Evolutionary conservation across 1,284 basidiomycete species (phyloP), one percentile per base, ranked within the genome.

Genomic region (Rhizoctonia solani): DNA sequence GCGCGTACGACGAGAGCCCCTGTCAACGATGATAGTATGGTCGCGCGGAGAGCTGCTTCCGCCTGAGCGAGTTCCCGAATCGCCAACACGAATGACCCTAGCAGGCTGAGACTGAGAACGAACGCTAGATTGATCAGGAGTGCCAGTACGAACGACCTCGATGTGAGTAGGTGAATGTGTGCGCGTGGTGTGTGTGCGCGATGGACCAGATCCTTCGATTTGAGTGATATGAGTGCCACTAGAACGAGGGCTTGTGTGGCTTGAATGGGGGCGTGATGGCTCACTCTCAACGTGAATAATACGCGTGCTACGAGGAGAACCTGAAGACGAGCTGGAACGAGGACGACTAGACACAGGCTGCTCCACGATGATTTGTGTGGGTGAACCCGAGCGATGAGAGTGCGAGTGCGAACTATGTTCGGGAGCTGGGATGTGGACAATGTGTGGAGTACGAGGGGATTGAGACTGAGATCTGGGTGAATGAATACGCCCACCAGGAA

Each of bases 401-500:
- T 21, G 61, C 19, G 50, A 55, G 30, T 21, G 61, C 19, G 21
- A n/a, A 25, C 23, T 42, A 6, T 29, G 39, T 27, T 50, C 47
- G 30, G 16, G 19, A 30, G 37, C 47, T 21, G 47, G 27, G 16
- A 63, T 32, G n/a, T 49, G 46, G 5, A 49, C 25, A 13, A 63
- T 25, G 19, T 39, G 59, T 27, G 46, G 56, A 6, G 46, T 4
- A 19, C 3, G 29, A 32, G 25, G 58, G 50, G 23, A 44, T 29
- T 21, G 58, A 61, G 58, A 61, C 21, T 14, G 44, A 9, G 58
- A 61, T 5, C 49, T 4, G n/a, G 34, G 58, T 21, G 29, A 21
- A n/a, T 49, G 49, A 39, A 8, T 13, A 41, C 49, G 61, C 25
- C 34, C 19, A 39, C 59, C 61, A 34, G 61, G 49, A 44, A 65